Percentiles rank a stretch among this genome's conserved stretches.
Evolutionary conservation across 371 early-diverging fungal genomes (phyloP).

Genomic region (Umbelopsis sp.): DNA sequence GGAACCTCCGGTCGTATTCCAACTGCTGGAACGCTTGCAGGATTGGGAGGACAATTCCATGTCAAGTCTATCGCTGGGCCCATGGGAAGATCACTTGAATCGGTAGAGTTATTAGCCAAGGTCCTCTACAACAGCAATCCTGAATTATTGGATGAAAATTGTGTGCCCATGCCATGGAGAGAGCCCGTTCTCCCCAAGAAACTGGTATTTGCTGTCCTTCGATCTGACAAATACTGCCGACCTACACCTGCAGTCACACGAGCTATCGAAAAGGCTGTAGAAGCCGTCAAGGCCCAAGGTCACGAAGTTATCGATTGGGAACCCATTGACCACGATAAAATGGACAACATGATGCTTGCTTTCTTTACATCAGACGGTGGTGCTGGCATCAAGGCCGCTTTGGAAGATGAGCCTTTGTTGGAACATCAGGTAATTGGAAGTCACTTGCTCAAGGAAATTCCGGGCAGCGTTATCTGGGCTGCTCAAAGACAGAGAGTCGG

Average conservation of each 20-base stretch:
- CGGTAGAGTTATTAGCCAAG: constrained; percentile 4
- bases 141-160: neutral
- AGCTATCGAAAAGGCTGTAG: constrained; percentile 1
- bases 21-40: neutral
- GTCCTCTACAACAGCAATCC: neutral
- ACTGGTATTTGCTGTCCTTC: neutral
- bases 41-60: neutral
- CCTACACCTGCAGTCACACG: constrained; percentile 5
- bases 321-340: neutral
- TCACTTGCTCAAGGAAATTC: neutral
- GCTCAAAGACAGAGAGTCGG: neutral
- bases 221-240: neutral
- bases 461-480: neutral
- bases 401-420: constrained; percentile 14
- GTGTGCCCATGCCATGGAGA: constrained; percentile 11
- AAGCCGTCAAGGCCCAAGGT: constrained; percentile 1
- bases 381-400: neutral
- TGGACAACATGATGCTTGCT: neutral
- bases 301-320: constrained; percentile 8
- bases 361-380: neutral
- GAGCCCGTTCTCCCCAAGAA: constrained; percentile 1
- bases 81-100: constrained; percentile 3
- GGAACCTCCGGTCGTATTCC: constrained; percentile 17
- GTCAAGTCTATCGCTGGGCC: constrained; percentile 9
- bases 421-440: neutral